Evolutionary conservation across 768 basidiomycete species (phyloP).

Genomic region (Mycena amicta): DNA sequence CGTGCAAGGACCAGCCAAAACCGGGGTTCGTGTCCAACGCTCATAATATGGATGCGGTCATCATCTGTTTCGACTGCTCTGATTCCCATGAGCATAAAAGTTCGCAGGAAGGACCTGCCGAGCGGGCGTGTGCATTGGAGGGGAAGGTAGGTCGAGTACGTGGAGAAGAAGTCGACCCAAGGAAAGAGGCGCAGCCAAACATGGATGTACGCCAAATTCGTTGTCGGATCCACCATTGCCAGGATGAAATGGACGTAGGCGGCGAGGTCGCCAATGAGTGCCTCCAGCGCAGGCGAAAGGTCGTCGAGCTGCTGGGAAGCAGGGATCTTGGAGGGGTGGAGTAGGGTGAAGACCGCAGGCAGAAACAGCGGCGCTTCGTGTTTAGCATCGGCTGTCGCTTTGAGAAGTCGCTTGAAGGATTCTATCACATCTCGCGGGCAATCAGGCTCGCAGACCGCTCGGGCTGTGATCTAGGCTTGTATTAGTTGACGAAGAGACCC

Average conservation of each 20-base stretch:
- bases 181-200: background rate
- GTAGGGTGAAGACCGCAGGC: background rate
- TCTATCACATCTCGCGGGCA: background rate
- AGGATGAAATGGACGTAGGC: background rate
- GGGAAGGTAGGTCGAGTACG: background rate
- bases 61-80: background rate
- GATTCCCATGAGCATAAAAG: background rate
- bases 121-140: background rate
- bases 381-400: too few species aligned
- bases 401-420: too few species aligned
- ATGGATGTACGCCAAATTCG: background rate
- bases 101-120: background rate
- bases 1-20: background rate
- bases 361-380: too few species aligned
- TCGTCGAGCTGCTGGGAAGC: background rate
- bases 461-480: background rate
- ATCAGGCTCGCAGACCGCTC: background rate
- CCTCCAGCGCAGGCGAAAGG: background rate
- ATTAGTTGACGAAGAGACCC: too few species aligned
- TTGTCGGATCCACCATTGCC: background rate
- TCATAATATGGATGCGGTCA: background rate
- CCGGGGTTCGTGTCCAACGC: background rate
- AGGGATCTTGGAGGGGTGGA: background rate
- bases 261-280: background rate
- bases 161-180: background rate